Base-by-base conservation (phyloP, 1,284 basidiomycete genomes). In the Boletus sp. region DNA sequence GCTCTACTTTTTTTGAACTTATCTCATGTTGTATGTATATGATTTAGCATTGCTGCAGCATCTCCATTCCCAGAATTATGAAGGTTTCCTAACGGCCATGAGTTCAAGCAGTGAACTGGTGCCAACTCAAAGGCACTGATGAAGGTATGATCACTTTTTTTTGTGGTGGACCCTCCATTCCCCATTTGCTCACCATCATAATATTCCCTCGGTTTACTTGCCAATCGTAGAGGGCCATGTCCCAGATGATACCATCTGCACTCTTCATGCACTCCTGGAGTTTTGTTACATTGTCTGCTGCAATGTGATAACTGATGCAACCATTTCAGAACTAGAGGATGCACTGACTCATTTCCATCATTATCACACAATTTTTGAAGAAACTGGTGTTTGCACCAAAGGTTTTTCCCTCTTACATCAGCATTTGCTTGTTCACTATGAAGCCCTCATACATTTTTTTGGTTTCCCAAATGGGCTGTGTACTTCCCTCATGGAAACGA, bases 61-160 rank as follows among this genome's bases (percentile, higher is more conserved):
- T 43, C 61, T 7, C 37, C 37, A 35, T 35, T 35, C 52, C 23
- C 65, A 11, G 58, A 67, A 0, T 46, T 63, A 13, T 8, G 49
- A 19, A 28, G 55, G n/a, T 68, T 68, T 14, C 63, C 63, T 0
- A 17, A 67, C 13, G 58, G 66, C 7, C 55, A 9, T 3, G 52
- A 54, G 3, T 67, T 67, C 43, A 53, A 6, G 1, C 66, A 68
- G n/a, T 67, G 67, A 60, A 68, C 64, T 1, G 52, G 67, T 1
- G 35, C 65, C 44, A 47, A 67, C 31, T 68, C 59, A 16, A 68
- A 68, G 37, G 67, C 60, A 8, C 27, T 64, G 10, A 67, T 68
- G 59, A 65, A 66, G 40, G 62, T 38, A 27, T 1, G 10, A 16
- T 0, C 33, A 9, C 33, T 35, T 8, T 35, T 14, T 35, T 35